Evolutionary conservation across 768 basidiomycete genomes (phyloP).

Genomic region (Lentinula lateritia): DNA sequence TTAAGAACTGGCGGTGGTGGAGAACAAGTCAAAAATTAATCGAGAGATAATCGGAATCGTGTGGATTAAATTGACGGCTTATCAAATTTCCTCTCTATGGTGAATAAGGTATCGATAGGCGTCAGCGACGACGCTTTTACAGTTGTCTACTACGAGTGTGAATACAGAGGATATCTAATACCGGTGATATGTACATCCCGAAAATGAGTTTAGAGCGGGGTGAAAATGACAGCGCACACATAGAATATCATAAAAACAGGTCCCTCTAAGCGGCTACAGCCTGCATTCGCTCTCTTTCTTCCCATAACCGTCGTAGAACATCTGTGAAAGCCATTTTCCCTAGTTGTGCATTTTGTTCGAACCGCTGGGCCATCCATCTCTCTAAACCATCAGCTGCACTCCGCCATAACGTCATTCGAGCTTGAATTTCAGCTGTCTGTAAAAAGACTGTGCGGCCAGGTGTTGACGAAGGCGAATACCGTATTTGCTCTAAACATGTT

Average conservation of each 20-base stretch:
- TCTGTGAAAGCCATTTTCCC: constrained; percentile 90
- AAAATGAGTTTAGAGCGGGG: neutral
- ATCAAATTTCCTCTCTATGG: neutral
- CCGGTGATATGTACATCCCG: neutral
- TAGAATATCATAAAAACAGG: neutral
- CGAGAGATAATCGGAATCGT: neutral
- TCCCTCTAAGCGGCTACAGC: constrained; percentile 15
- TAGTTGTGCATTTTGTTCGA: constrained; percentile 86
- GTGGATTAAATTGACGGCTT: neutral
- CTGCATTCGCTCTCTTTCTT: constrained; percentile 54
- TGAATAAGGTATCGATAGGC: neutral
- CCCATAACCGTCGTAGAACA: constrained; percentile 76
- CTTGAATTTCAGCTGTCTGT: constrained; percentile 91
- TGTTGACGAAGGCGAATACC: constrained; percentile 64
- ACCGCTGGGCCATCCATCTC: constrained; percentile 80
- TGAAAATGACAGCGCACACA: neutral
- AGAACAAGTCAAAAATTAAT: neutral
- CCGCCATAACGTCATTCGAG: constrained; percentile 76
- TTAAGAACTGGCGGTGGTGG: neutral
- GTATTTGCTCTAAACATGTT: constrained; percentile 86
- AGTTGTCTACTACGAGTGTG: neutral
- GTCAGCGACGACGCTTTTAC: neutral
- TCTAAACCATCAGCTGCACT: constrained; percentile 80
- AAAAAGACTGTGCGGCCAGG: constrained; percentile 62
- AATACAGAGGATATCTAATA: neutral